A percentile compares a stretch with the other conserved stretches of the same genome.
phyloP scores from a whole-genome alignment of 306 rosid genomes.

The Dryas alaskensis region DNA sequence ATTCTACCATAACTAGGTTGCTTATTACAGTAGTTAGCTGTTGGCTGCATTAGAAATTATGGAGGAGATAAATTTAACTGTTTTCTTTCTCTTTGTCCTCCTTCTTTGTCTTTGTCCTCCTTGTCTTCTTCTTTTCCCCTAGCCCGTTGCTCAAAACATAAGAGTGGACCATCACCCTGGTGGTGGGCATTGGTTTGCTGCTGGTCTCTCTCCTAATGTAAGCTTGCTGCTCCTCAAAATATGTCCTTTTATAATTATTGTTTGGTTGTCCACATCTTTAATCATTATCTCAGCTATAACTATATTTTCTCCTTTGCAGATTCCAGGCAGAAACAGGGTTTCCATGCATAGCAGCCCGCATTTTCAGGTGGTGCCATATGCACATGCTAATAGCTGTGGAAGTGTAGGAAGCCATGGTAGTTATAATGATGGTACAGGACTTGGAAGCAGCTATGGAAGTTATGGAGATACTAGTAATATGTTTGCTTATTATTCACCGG shows the following conservation, averaged over 20 bases:
- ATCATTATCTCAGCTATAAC: conserved; percentile 17
- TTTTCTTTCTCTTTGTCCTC: not conserved
- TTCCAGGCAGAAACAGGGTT: conserved; percentile 66
- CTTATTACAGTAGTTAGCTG: not conserved
- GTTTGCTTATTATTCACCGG: conserved; percentile 90
- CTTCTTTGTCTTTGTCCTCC: not conserved
- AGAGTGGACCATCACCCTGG: conserved; percentile 99
- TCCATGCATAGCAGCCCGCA: conserved; percentile 72
- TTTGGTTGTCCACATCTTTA: conserved; percentile 23
- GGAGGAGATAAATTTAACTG: not conserved
- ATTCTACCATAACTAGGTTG: not conserved
- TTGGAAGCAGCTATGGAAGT: conserved; percentile 96
- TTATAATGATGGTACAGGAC: conserved; percentile 76
- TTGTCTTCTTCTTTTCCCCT: conserved; percentile 16
- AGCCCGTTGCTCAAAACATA: conserved; percentile 84
- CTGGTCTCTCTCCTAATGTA: conserved; percentile 98
- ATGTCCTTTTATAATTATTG: not conserved
- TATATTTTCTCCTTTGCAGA: conserved; percentile 46
- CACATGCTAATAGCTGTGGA: conserved; percentile 79
- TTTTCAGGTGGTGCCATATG: conserved; percentile 73
- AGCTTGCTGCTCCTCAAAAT: conserved; percentile 37
- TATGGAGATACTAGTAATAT: conserved; percentile 79
- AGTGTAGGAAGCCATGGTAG: conserved; percentile 97
- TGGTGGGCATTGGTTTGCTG: conserved; percentile 99
- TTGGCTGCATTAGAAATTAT: conserved; percentile 3